phyloP scores from a whole-genome alignment of 257 asterid genomes.

The Cynanchum wilfordii region DNA sequence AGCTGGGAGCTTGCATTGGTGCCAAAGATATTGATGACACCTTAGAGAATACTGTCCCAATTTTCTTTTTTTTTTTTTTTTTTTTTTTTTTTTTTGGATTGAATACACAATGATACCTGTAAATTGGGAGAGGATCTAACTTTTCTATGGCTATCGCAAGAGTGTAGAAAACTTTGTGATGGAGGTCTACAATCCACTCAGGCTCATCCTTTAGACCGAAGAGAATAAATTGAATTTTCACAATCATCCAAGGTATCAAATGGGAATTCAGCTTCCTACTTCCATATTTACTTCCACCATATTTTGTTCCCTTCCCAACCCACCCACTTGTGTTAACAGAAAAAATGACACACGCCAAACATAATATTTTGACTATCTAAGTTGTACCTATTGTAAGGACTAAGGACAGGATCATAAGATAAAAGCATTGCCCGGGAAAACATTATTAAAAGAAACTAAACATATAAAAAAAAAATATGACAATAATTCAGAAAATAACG shows the following conservation, averaged over 20 bases:
- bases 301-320: too few relatives aligned
- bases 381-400: background rate
- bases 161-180: background rate
- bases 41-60: background rate
- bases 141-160: background rate
- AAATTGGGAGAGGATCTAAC: background rate
- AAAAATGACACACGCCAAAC: too few relatives aligned
- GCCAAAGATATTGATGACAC: background rate
- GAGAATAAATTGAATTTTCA: background rate
- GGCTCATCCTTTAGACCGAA: background rate
- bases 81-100: background rate
- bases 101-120: background rate
- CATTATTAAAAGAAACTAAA: background rate
- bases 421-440: too few relatives aligned
- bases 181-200: background rate
- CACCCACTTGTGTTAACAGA: too few relatives aligned
- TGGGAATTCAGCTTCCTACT: too few relatives aligned
- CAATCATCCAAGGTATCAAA: too few relatives aligned
- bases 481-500: background rate
- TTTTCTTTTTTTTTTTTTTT: background rate
- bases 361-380: background rate
- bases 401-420: background rate
- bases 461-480: background rate
- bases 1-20: background rate
- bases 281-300: too few relatives aligned